Conservation (phyloP, 805 yeast genomes). For the Wickerhamomyces sydowiorum region DNA sequence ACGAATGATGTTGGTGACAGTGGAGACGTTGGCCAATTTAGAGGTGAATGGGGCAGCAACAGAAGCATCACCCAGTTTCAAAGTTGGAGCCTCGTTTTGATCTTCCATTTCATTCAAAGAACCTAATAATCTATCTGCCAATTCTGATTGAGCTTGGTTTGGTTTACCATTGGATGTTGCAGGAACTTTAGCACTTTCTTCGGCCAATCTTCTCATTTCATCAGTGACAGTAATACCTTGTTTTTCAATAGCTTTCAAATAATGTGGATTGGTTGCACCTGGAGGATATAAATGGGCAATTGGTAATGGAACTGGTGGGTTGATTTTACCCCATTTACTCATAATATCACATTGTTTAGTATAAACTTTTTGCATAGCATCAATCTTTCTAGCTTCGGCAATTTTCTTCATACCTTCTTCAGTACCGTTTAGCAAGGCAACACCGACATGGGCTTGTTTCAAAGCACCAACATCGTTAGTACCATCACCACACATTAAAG, state of each 20-base stretch:
- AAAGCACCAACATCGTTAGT: constrained; percentile 99
- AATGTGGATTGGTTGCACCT: constrained; percentile 86
- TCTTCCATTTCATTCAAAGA: constrained; percentile 51
- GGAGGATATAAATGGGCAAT: constrained; percentile 97
- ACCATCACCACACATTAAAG: constrained; percentile 99
- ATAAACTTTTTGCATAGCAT: constrained; percentile 60
- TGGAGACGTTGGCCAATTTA: constrained; percentile 82
- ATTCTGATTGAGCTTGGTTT: constrained; percentile 32
- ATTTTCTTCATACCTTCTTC: constrained; percentile 88
- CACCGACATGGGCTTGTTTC: constrained; percentile 97
- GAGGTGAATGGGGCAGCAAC: constrained; percentile 99
- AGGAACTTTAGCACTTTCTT: constrained; percentile 36
- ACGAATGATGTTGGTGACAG: constrained; percentile 90
- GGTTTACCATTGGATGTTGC: constrained; percentile 27
- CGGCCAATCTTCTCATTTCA: constrained; percentile 59
- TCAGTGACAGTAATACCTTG: constrained; percentile 77
- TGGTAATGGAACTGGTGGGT: constrained; percentile 75
- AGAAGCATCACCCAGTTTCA: constrained; percentile 96
- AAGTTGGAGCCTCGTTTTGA: constrained; percentile 78
- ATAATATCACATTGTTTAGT: constrained; percentile 79
- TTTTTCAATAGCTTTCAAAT: constrained; percentile 76
- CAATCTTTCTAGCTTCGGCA: constrained; percentile 71
- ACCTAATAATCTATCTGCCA: constrained; percentile 64
- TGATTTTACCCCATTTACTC: constrained; percentile 75
- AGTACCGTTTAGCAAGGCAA: constrained; percentile 96